These are phyloP conservation scores for Aspergillus intermedius DNA, from an alignment of 2,329 filamentous ascomycete genomes.

Conservation along the genomic window DNA sequence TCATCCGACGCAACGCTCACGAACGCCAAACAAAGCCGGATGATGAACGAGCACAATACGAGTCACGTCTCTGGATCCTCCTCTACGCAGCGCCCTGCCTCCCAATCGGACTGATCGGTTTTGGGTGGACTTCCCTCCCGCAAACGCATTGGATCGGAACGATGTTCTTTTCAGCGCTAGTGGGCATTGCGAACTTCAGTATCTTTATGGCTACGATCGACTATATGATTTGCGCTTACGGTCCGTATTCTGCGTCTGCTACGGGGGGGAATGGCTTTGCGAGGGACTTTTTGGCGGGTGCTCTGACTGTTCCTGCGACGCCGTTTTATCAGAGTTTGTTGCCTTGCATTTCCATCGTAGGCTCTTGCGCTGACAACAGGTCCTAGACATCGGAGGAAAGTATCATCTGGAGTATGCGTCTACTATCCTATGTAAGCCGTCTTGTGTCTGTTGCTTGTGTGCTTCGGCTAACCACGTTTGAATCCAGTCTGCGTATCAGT, in stretches of 20 bases:
- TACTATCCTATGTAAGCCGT: slow-evolving; percentile 49
- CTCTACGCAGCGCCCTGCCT: slow-evolving; percentile 51
- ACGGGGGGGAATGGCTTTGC: slow-evolving; percentile 59
- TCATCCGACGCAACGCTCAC: slow-evolving; percentile 41
- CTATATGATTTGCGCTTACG: slow-evolving; percentile 59
- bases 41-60: slow-evolving; percentile 52
- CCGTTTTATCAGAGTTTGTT: slow-evolving; percentile 34
- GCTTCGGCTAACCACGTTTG: not conserved
- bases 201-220: slow-evolving; percentile 39
- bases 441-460: too few relatives aligned
- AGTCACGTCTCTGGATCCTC: slow-evolving; percentile 51
- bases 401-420: slow-evolving; percentile 52
- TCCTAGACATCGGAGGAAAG: slow-evolving; percentile 46
- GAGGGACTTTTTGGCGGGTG: slow-evolving; percentile 56
- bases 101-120: slow-evolving; percentile 53
- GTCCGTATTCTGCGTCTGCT: slow-evolving; percentile 55
- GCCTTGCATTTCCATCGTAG: too few relatives aligned
- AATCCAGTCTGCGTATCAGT: slow-evolving; percentile 48
- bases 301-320: slow-evolving; percentile 50
- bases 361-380: slow-evolving; percentile 3
- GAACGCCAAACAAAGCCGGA: slow-evolving; percentile 38
- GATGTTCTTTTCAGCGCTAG: slow-evolving; percentile 7
- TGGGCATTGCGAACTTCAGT: slow-evolving; percentile 5
- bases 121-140: slow-evolving; percentile 53
- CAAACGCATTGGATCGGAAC: slow-evolving; percentile 42